Evolutionary conservation across 805 yeast genomes (phyloP), one percentile per base, ranked within the genome.

Genomic region (Starmerella potacharoeniae): DNA sequence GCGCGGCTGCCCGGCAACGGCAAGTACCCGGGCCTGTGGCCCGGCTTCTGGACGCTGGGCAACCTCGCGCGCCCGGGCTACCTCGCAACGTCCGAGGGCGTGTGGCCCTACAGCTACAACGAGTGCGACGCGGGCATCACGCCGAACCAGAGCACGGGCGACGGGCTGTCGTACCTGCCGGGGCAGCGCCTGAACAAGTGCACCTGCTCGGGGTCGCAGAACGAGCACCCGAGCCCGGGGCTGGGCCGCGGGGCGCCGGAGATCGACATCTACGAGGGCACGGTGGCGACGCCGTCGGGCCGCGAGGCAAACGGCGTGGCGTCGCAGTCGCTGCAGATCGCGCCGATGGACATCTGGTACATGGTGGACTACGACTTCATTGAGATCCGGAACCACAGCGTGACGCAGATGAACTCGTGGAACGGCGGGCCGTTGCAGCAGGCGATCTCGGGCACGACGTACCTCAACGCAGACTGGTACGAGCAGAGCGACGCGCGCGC

Each of bases 261-360:
- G 75, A 87, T 91, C 63, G 97, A 90, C 79, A 81, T 83, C 45
- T 68, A 91, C 52, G 97, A 90, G 78, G 96, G 84, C 60, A 88
- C 87, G 62, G 78, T 81, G 31, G 46, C 48, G 33, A 51, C 59
- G 5, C 52, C 54, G 6, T 2, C 16, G 8, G 82, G 80, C 59
- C 54, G 44, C 9, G 43, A 41, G 8, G 51, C 59, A n/a, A 57
- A 53, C 33, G 61, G 66, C 37, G 72, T 70, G 11, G 96, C 89
- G 1, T 87, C 96, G 4, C 97, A 91, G 70, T 88, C 97, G 5
- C 70, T 84, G 66, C 97, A 91, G 74, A 71, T 88, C 59, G 97
- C 97, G 22, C 97, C 97, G 8, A 80, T 81, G 66, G 97, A 91
- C 69, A 83, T 89, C 60, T 91, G 97, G 97, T 91, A 86, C 67